Percentiles rank a stretch among this genome's conserved stretches.
Conservation (phyloP, 208 protist genomes). For the Perkinsela sp. region DNA sequence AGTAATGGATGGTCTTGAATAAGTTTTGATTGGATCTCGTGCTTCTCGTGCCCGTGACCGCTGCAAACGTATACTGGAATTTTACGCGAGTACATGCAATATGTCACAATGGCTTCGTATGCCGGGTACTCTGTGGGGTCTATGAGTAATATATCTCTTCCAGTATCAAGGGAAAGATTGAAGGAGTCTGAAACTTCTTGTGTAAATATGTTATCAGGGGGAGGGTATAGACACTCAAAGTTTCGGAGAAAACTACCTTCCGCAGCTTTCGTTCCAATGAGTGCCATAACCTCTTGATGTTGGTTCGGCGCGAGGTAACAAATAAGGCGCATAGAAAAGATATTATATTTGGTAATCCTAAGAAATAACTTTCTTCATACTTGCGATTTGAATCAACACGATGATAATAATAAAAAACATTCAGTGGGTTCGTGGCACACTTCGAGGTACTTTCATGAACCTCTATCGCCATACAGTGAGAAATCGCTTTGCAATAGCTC, state of each 20-base stretch:
- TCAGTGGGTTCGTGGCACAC: neutral
- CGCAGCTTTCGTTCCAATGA: neutral
- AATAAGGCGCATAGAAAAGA: neutral
- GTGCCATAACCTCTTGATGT: too few relatives aligned
- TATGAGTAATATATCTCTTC: neutral
- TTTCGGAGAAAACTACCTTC: neutral
- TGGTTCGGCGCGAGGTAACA: neutral
- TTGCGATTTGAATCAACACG: too few relatives aligned
- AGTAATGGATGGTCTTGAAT: neutral
- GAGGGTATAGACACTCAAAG: neutral
- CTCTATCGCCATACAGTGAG: neutral
- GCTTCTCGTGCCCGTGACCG: neutral
- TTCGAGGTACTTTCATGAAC: neutral
- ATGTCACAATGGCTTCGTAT: neutral
- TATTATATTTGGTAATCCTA: too few relatives aligned
- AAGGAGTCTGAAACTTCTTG: neutral
- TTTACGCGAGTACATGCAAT: neutral
- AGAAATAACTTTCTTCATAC: too few relatives aligned
- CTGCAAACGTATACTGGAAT: neutral
- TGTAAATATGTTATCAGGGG: neutral
- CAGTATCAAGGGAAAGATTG: neutral
- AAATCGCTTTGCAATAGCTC: neutral
- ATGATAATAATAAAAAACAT: neutral
- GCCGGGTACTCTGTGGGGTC: neutral
- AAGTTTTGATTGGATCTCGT: neutral